Base-by-base conservation (phyloP, 345 rosid species). In the Sisymbrium altissimum region DNA sequence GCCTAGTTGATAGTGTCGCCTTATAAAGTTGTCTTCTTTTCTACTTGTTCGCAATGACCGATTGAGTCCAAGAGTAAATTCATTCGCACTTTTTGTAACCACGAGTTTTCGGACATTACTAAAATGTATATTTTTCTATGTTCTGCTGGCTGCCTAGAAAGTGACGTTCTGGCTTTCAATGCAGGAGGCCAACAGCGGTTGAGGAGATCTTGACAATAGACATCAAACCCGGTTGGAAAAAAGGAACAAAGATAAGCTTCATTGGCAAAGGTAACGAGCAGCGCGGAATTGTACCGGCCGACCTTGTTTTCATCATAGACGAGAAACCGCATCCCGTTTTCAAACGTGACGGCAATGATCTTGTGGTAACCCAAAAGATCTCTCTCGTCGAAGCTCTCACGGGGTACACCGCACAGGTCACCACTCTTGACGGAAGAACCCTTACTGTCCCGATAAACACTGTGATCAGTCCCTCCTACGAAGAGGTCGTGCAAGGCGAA, bases 261-360 rank as follows among this genome's bases (percentile, higher is more conserved):
- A 85, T 83, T 1, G 86, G 83, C 64, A 93, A 90, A 76, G 98
- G 98, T 46, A 87, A 89, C 44, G 93, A 90, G 70, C 87, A 81
- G 12, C 84, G 86, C 1, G 92, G 91, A 17, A 59, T 84, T 65
- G 75, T 85, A 56, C 89, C 98, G 19, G 81, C 96, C 0, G 93
- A 93, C 61, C 87, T 93, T 0, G 73, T 88, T 36, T 90, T 93
- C 79, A 86, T 90, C 15, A 73, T 93, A 4, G 97, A 93, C 6
- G 98, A 93, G 83, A 93, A 90, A 83, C 98, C 93, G 18, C 97
- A 93, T 19, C 2, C 84, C 7, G 73, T 85, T 55, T 93, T 86
- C 83, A 93, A 87, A 83, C 85, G 98, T 75, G 98, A 93, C 2
- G 92, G 96, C 13, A 90, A 88, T 48, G 98, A 93, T 79, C 97